A percentile compares a stretch with the other conserved stretches of the same genome.
phyloP scores from a whole-genome alignment of 2,329 filamentous ascomycete genomes.

The Chalara sp. region DNA sequence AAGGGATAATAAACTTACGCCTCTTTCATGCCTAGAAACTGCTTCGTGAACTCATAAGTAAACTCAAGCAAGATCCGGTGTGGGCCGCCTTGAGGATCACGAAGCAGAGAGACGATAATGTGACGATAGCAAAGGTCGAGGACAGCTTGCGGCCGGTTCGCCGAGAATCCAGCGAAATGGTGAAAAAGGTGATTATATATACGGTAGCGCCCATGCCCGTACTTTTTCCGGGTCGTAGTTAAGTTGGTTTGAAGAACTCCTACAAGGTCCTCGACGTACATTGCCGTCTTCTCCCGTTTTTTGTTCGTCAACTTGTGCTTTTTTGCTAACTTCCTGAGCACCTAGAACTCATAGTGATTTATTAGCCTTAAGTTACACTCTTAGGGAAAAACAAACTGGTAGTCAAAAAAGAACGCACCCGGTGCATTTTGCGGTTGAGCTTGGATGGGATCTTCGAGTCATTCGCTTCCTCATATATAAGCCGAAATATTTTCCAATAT shows the following conservation, averaged over 20 bases:
- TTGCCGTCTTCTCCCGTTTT: conserved; percentile 1
- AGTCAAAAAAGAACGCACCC: conserved; percentile 9
- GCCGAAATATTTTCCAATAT: conserved; percentile 3
- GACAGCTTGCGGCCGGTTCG: conserved; percentile 5
- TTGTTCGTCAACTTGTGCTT: conserved; percentile 5
- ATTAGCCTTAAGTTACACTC: conserved; percentile 3
- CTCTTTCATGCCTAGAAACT: conserved; percentile 10
- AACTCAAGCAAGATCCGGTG: conserved; percentile 11
- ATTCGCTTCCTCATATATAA: conserved; percentile 3
- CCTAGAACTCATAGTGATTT: neutral
- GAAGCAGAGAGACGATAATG: conserved; percentile 11
- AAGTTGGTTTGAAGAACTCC: conserved; percentile 2
- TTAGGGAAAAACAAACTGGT: conserved; percentile 5
- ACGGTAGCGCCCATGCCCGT: neutral
- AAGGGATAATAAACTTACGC: conserved; percentile 2
- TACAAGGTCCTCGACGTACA: conserved; percentile 6
- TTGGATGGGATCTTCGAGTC: conserved; percentile 14
- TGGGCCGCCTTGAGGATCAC: conserved; percentile 6
- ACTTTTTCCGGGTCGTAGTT: conserved; percentile 2
- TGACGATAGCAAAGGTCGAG: conserved; percentile 12
- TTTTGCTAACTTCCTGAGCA: conserved; percentile 6
- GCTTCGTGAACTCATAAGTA: conserved; percentile 11
- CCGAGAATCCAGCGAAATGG: neutral
- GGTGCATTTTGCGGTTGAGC: conserved; percentile 14
- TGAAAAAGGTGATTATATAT: neutral